These are phyloP conservation scores for Haematococcus sp. DNA, from an alignment of 139 green algal genomes.

Conservation along the genomic window DNA sequence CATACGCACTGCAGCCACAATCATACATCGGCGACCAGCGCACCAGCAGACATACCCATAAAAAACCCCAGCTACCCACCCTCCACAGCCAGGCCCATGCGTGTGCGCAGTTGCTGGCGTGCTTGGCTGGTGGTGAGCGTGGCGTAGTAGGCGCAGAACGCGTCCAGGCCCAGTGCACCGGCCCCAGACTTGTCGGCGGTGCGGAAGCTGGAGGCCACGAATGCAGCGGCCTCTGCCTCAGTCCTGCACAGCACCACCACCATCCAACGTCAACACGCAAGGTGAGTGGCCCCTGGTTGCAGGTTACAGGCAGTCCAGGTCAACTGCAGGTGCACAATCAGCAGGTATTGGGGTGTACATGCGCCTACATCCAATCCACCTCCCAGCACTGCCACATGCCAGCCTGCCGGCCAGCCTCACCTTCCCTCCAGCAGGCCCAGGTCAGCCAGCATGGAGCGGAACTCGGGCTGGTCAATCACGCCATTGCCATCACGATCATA, in stretches of 20 bases:
- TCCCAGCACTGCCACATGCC: too few species aligned
- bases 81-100: conserved; percentile 43
- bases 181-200: conserved; percentile 35
- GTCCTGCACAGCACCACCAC: not conserved
- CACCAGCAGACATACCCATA: too few species aligned
- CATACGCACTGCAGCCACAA: too few species aligned
- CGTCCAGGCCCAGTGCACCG: conserved; percentile 28
- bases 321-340: too few species aligned
- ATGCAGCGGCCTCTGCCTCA: conserved; percentile 21
- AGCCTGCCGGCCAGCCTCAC: not conserved
- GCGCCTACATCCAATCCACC: too few species aligned
- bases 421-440: conserved; percentile 54
- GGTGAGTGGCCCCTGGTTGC: too few species aligned
- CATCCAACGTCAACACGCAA: too few species aligned
- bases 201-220: conserved; percentile 36
- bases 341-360: too few species aligned
- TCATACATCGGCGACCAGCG: too few species aligned
- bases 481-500: conserved; percentile 29
- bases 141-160: conserved; percentile 44
- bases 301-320: too few species aligned
- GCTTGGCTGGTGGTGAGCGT: conserved; percentile 32
- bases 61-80: conserved; percentile 34
- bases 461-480: conserved; percentile 7
- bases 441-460: conserved; percentile 39
- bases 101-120: conserved; percentile 37